These are phyloP conservation scores for Fremontodendron californicum DNA, from an alignment of 345 rosid genomes.

Conservation along the genomic window DNA sequence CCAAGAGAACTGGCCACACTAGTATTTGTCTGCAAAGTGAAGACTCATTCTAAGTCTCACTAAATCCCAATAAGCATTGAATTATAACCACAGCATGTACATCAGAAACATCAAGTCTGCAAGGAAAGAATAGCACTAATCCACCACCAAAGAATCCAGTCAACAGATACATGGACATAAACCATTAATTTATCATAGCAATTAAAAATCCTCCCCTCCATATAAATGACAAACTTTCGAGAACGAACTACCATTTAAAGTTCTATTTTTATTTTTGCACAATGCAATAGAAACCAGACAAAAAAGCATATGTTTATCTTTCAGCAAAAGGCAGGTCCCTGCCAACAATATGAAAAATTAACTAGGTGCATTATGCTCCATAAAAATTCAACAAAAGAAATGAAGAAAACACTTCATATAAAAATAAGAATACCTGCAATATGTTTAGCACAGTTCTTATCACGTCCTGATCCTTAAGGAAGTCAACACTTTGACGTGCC, in stretches of 20 bases:
- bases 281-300: neutral
- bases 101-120: neutral
- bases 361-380: neutral
- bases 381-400: neutral
- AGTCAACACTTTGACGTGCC: constrained; percentile 92
- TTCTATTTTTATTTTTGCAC: neutral
- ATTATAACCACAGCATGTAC: neutral
- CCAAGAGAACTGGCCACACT: constrained; percentile 95
- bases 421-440: constrained; percentile 56
- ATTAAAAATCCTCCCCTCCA: neutral
- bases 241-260: neutral
- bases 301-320: neutral
- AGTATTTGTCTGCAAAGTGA: constrained; percentile 81
- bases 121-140: neutral
- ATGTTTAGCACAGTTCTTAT: constrained; percentile 90
- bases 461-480: constrained; percentile 84
- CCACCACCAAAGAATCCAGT: neutral
- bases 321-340: neutral
- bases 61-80: neutral
- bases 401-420: neutral
- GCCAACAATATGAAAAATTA: neutral
- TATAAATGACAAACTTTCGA: neutral
- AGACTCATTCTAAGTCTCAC: neutral
- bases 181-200: too few relatives aligned
- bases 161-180: too few relatives aligned